These are phyloP conservation scores for Haplosporangium sp. DNA, from an alignment of 371 early-diverging fungal genomes.

Conservation along the genomic window DNA sequence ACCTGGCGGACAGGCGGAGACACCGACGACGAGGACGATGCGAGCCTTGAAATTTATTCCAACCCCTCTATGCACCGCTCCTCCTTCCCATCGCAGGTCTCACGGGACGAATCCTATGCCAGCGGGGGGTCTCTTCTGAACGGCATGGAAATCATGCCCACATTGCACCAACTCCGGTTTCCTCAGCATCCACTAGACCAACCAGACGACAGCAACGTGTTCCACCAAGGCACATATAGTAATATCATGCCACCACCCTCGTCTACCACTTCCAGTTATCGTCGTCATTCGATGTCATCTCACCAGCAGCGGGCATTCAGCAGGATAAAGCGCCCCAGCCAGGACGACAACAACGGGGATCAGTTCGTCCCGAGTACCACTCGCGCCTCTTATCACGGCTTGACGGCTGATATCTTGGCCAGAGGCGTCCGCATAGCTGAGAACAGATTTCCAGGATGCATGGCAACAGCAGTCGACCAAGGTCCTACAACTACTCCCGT, in stretches of 20 bases:
- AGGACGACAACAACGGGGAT: constrained; percentile 40
- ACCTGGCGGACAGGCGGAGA: constrained; percentile 52
- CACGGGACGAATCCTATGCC: constrained; percentile 26
- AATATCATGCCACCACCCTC: constrained; percentile 52
- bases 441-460: constrained; percentile 15
- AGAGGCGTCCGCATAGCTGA: constrained; percentile 25
- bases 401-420: constrained; percentile 36
- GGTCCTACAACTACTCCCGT: constrained; percentile 5
- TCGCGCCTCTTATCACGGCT: constrained; percentile 27
- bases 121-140: constrained; percentile 43
- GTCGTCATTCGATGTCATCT: constrained; percentile 39
- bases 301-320: constrained; percentile 32
- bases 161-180: constrained; percentile 45
- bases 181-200: constrained; percentile 48
- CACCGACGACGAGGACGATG: constrained; percentile 52
- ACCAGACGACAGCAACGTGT: constrained; percentile 11
- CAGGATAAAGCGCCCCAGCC: constrained; percentile 26
- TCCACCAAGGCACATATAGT: constrained; percentile 18
- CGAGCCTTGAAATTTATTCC: constrained; percentile 46
- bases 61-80: constrained; percentile 32
- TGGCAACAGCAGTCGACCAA: constrained; percentile 14
- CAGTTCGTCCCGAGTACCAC: constrained; percentile 45
- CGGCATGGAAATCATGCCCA: constrained; percentile 49
- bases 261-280: constrained; percentile 34
- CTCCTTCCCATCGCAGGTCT: constrained; percentile 38